phyloP scores from a whole-genome alignment of 768 basidiomycete species.

The Podaxis pistillaris region DNA sequence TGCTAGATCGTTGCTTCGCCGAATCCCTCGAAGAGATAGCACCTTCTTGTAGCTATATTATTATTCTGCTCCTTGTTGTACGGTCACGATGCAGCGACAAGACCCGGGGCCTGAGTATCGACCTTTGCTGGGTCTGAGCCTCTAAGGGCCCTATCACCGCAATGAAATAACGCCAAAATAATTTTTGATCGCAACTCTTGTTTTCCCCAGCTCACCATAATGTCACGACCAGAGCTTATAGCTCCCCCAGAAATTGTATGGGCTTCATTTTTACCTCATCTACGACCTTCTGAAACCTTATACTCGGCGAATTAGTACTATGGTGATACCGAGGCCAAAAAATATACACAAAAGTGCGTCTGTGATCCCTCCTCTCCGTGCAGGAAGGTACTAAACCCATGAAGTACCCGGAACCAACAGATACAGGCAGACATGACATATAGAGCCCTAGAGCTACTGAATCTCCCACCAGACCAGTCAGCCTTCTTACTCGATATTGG shows the following conservation, averaged over 20 bases:
- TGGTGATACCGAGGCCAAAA: conserved; percentile 91
- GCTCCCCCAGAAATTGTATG: conserved; percentile 91
- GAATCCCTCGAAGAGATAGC: background rate
- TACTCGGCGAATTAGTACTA: conserved; percentile 68
- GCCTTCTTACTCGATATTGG: conserved; percentile 93
- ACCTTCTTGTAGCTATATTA: too few species aligned
- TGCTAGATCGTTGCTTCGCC: background rate
- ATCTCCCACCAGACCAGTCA: conserved; percentile 74
- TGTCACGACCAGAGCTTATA: conserved; percentile 87
- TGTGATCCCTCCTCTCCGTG: background rate
- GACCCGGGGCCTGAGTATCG: background rate
- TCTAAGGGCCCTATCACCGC: background rate
- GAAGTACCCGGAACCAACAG: conserved; percentile 90
- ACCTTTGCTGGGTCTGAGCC: background rate
- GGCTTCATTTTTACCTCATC: background rate
- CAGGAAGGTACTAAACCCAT: conserved; percentile 14
- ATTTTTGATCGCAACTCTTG: conserved; percentile 20
- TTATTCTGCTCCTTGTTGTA: too few species aligned
- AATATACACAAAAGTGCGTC: conserved; percentile 91
- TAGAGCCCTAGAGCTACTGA: conserved; percentile 88
- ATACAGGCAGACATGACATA: conserved; percentile 99
- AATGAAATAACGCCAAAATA: conserved; percentile 21
- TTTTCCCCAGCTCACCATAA: conserved; percentile 26
- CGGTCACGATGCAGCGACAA: too few species aligned
- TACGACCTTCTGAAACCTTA: conserved; percentile 3